A percentile compares a stretch with the other conserved stretches of the same genome.
phyloP scores from a whole-genome alignment of 208 protist genomes.

The Trypanosoma melophagium region DNA sequence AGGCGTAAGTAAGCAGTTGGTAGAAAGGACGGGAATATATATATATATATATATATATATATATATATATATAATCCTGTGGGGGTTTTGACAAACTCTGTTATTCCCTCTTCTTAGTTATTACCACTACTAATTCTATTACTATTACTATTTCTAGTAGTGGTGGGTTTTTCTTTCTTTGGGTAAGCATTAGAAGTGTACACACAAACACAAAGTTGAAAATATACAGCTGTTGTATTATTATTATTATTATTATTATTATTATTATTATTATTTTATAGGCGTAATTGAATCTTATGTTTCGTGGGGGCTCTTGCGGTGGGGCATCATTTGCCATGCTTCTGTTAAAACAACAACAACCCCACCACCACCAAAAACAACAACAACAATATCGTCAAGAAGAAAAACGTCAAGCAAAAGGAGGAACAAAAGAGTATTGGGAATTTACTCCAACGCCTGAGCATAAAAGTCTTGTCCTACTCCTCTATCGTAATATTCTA shows the following conservation, averaged over 20 bases:
- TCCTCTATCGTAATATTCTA: constrained; percentile 81
- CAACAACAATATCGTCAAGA: neutral
- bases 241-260: constrained; percentile 3
- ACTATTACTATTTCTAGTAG: constrained; percentile 23
- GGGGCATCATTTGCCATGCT: neutral
- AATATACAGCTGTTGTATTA: neutral
- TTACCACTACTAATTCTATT: constrained; percentile 5
- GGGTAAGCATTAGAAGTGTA: neutral
- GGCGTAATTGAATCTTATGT: constrained; percentile 6
- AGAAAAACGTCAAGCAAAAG: constrained; percentile 22
- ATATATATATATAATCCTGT: too few relatives aligned
- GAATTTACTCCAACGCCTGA: constrained; percentile 69
- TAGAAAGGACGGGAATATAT: neutral
- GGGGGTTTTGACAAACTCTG: too few relatives aligned
- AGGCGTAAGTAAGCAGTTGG: neutral
- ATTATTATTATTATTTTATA: neutral
- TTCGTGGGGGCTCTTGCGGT: constrained; percentile 3
- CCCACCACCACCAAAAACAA: neutral
- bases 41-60: neutral
- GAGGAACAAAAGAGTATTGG: constrained; percentile 45
- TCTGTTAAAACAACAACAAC: neutral
- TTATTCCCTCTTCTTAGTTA: neutral
- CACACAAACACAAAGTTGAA: neutral
- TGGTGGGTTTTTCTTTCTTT: neutral
- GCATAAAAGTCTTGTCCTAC: constrained; percentile 74